Evolutionary conservation across 768 basidiomycete genomes (phyloP), one percentile per base, ranked within the genome.

Genomic region (Tulasnella sp.): DNA sequence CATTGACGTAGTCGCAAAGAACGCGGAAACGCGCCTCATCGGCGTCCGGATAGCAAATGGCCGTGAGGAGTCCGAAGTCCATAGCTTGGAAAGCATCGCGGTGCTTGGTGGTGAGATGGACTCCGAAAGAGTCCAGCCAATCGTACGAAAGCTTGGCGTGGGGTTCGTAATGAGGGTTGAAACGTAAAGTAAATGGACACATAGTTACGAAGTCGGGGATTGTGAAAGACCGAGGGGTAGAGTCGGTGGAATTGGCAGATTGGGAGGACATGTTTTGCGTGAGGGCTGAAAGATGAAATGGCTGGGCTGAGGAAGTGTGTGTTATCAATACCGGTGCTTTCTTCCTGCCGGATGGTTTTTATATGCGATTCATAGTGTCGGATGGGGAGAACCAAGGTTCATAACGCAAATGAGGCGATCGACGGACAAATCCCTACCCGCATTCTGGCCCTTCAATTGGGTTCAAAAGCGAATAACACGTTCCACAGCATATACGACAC

Each of bases 21-120:
- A 79, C 26, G 6, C 79, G 40, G 77, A 78, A 78, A 3, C 74
- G 40, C 26, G 77, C 72, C n/a, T 73, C 35, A 51, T 78, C 72
- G 74, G 77, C 77, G 23, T 78, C 77, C 9, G 77, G 73, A 46
- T 74, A 78, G 48, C 77, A 78, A 55, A 78, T 73, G 71, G 77
- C 77, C 11, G 77, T 78, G 72, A 78, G 77, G 44, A 74, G 35
- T 11, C 73, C 73, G 57, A 78, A 78, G 39, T 74, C 51, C 48
- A 61, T 67, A 23, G 77, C 72, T 37, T 61, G 46, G 55, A 74
- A 73, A 18, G 72, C 72, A 29, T 55, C n/a, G n/a, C 51, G 46
- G 57, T 74, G 77, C 40, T 48, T 51, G 37, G 72, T 29, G 29
- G 74, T 74, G 1, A 73, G 72, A 29, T 51, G 73, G 35, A 74